A percentile compares a stretch with the other conserved stretches of the same genome.
These are phyloP conservation scores for Chaetomium olivaceum DNA, from an alignment of 2,329 filamentous ascomycete species.

Conservation along the genomic window DNA sequence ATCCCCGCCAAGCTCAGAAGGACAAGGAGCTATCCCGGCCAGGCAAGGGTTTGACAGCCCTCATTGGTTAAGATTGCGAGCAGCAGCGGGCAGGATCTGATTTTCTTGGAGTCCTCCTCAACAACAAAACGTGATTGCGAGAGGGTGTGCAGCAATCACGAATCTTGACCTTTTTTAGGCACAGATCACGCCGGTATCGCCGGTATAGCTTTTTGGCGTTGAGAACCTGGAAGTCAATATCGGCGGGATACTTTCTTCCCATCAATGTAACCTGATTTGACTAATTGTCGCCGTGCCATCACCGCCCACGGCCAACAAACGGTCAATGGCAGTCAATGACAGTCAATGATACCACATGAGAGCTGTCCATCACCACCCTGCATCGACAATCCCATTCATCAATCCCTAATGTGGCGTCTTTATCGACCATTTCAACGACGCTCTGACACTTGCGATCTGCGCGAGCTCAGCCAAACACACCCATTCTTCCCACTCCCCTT, in stretches of 20 bases:
- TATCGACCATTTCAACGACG: conserved; percentile 2
- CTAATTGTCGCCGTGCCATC: background rate
- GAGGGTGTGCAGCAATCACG: conserved; percentile 35
- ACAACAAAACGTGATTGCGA: conserved; percentile 37
- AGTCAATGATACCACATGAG: background rate
- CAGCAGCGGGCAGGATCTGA: conserved; percentile 34
- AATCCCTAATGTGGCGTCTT: conserved; percentile 2
- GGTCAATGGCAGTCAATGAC: no score
- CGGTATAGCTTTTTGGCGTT: background rate
- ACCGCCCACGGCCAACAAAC: conserved; percentile 9
- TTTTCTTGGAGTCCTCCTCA: conserved; percentile 31
- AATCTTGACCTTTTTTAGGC: conserved; percentile 5
- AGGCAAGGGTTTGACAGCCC: conserved; percentile 37
- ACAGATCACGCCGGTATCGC: conserved; percentile 3
- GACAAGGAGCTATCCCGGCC: conserved; percentile 35
- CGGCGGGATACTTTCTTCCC: background rate
- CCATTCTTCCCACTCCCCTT: conserved; percentile 5
- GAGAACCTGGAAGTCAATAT: background rate
- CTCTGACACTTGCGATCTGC: conserved; percentile 18
- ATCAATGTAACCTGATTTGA: background rate
- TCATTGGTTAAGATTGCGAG: conserved; percentile 39
- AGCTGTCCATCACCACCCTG: conserved; percentile 11
- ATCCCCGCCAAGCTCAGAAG: conserved; percentile 35
- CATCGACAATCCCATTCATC: conserved; percentile 10
- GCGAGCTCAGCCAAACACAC: conserved; percentile 28